A percentile compares a stretch with the other conserved stretches of the same genome.
phyloP scores from a whole-genome alignment of 148 eudicot genomes.

The Rhododendron williamsianum region DNA sequence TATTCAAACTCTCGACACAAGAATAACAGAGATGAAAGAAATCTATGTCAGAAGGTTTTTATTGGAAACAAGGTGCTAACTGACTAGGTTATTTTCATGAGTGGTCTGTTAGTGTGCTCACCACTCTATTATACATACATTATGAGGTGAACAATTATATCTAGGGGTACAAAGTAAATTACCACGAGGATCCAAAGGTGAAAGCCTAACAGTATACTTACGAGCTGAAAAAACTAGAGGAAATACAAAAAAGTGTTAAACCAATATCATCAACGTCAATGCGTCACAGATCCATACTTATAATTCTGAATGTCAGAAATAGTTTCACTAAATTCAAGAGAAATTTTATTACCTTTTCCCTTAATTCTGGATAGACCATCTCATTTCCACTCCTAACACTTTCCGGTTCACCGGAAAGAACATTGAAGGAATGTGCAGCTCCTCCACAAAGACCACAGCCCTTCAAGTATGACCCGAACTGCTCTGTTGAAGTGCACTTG shows the following conservation, averaged over 20 bases:
- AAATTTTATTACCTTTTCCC: slow-evolving; percentile 47
- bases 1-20: background rate
- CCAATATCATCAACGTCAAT: background rate
- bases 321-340: background rate
- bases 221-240: background rate
- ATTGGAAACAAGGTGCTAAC: background rate
- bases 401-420: slow-evolving; percentile 39
- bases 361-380: slow-evolving; percentile 31
- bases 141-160: background rate
- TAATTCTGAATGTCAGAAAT: background rate
- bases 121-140: background rate
- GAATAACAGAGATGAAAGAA: background rate
- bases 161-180: background rate
- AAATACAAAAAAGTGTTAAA: background rate
- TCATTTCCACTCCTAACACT: slow-evolving; percentile 22
- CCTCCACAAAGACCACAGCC: slow-evolving; percentile 40
- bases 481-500: slow-evolving; percentile 11
- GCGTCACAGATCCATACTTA: background rate
- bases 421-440: slow-evolving; percentile 34
- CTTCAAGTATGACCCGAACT: slow-evolving; percentile 16
- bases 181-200: background rate
- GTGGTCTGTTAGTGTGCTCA: background rate
- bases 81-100: background rate
- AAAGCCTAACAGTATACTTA: background rate
- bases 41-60: background rate